phyloP scores from a whole-genome alignment of 306 rosid genomes.

The Cicer judaicum region DNA sequence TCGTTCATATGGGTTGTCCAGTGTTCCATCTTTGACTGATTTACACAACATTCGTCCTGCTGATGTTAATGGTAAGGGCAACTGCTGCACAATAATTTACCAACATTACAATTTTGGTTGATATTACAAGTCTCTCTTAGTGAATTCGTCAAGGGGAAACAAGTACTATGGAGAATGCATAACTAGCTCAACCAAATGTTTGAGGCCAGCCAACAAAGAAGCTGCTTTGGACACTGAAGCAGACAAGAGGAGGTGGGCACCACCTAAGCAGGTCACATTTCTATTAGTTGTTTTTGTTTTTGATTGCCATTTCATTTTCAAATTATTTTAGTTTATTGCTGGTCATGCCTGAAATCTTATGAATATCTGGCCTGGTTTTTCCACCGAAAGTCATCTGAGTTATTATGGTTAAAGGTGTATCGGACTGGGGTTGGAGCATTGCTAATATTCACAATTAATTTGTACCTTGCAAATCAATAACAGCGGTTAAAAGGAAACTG shows the following conservation, averaged over 20 bases:
- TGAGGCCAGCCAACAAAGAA: constrained; percentile 78
- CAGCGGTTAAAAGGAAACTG: constrained; percentile 24
- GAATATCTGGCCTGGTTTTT: not conserved
- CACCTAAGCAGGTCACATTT: constrained; percentile 59
- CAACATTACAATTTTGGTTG: constrained; percentile 40
- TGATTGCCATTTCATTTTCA: constrained; percentile 9
- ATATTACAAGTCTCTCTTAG: constrained; percentile 48
- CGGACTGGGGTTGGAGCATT: constrained; percentile 1
- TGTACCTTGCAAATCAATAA: not conserved
- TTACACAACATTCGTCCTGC: constrained; percentile 77
- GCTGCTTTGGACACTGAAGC: constrained; percentile 79
- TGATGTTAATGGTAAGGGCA: constrained; percentile 68
- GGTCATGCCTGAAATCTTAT: not conserved
- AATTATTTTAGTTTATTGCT: not conserved
- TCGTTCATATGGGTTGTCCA: constrained; percentile 69
- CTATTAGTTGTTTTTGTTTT: constrained; percentile 2
- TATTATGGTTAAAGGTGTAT: constrained; percentile 3
- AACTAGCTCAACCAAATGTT: constrained; percentile 52
- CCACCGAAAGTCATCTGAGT: not conserved
- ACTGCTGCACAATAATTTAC: constrained; percentile 9
- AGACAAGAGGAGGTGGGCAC: constrained; percentile 76
- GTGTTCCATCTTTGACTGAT: constrained; percentile 69
- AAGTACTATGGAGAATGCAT: constrained; percentile 75
- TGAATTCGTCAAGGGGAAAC: constrained; percentile 80
- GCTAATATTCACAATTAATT: constrained; percentile 26